Conservation (phyloP, 345 rosid genomes). For the Anastatica hierochuntica region DNA sequence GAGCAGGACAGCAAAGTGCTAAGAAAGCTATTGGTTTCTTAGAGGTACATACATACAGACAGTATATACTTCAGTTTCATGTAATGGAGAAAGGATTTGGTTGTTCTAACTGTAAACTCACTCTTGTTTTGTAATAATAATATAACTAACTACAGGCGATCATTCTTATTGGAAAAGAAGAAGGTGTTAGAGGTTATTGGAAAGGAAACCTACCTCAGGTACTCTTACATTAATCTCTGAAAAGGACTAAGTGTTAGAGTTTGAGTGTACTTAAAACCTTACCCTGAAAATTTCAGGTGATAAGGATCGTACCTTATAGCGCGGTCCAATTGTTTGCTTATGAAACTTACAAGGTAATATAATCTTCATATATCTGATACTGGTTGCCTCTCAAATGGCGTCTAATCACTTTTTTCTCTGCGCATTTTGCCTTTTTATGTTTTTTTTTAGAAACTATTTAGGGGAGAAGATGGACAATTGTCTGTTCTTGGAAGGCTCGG, state of each 20-base stretch:
- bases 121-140: slow-evolving; percentile 1
- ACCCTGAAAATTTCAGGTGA: slow-evolving; percentile 45
- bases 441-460: slow-evolving; percentile 58
- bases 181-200: slow-evolving; percentile 95
- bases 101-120: neutral
- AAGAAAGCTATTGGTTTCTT: slow-evolving; percentile 80
- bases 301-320: slow-evolving; percentile 83
- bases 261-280: slow-evolving; percentile 3
- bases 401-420: neutral
- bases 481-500: slow-evolving; percentile 87
- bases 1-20: slow-evolving; percentile 67
- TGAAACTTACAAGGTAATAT: slow-evolving; percentile 75
- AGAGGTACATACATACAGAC: slow-evolving; percentile 47
- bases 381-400: slow-evolving; percentile 2
- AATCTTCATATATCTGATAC: neutral
- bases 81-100: neutral
- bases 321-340: slow-evolving; percentile 93
- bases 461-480: slow-evolving; percentile 67
- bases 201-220: slow-evolving; percentile 99
- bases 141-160: slow-evolving; percentile 60
- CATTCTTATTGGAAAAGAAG: slow-evolving; percentile 65
- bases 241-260: no score
- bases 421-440: no score
- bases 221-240: neutral
- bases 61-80: no score